A percentile compares a stretch with the other conserved stretches of the same genome.
These are phyloP conservation scores for Rubia peregrina DNA, from an alignment of 305 asterid genomes.

Conservation along the genomic window DNA sequence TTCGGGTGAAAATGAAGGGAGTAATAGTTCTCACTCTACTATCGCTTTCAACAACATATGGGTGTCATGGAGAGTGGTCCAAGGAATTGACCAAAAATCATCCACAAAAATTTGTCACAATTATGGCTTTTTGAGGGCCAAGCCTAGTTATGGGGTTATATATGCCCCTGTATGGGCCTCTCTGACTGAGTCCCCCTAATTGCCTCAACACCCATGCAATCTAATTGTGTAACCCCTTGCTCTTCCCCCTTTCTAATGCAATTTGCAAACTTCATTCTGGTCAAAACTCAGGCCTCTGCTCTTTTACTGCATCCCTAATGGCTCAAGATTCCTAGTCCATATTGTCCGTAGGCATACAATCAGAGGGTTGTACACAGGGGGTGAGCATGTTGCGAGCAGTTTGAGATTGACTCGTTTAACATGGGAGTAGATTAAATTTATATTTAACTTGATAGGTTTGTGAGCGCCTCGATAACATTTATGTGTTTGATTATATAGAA, in stretches of 20 bases:
- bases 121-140: constrained; percentile 10
- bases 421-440: too few species aligned
- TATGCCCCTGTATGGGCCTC: neutral
- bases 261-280: too few species aligned
- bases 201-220: neutral
- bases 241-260: too few species aligned
- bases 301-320: too few species aligned
- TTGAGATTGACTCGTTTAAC: too few species aligned
- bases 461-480: too few species aligned
- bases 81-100: constrained; percentile 4
- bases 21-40: neutral
- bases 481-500: too few species aligned
- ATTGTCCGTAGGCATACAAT: neutral
- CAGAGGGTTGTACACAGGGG: neutral
- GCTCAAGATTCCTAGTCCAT: constrained; percentile 8
- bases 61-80: constrained; percentile 1
- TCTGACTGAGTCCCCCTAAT: neutral
- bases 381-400: neutral
- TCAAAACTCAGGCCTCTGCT: neutral
- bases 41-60: constrained; percentile 5
- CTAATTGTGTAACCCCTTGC: neutral
- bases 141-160: constrained; percentile 11
- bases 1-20: too few species aligned
- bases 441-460: too few species aligned
- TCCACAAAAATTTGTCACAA: constrained; percentile 16